phyloP scores from a whole-genome alignment of 164 flowering plant genomes.

The Houttuynia cordata region DNA sequence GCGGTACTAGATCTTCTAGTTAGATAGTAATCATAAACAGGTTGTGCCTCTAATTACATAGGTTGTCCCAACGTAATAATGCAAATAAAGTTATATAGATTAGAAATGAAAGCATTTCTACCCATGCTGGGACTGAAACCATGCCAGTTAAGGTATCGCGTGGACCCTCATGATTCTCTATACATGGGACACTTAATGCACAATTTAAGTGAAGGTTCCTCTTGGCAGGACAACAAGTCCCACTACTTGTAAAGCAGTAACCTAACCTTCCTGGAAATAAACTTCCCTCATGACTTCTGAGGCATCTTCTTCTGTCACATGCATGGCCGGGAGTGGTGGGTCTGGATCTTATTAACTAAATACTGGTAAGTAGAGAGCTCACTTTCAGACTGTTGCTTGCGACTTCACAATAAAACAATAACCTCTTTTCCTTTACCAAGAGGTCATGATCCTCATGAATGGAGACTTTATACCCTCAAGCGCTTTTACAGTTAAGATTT shows the following conservation, averaged over 20 bases:
- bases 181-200: not conserved
- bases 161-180: not conserved
- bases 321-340: not conserved
- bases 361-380: not conserved
- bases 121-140: not conserved
- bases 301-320: not conserved
- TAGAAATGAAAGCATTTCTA: not conserved
- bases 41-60: too few relatives aligned
- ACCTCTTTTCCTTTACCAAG: not conserved
- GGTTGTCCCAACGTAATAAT: too few relatives aligned
- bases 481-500: not conserved
- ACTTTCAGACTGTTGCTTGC: not conserved
- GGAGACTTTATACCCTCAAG: not conserved
- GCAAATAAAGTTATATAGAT: too few relatives aligned
- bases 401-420: not conserved
- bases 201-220: too few relatives aligned
- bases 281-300: not conserved
- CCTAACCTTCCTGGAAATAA: not conserved
- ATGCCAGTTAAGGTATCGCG: not conserved
- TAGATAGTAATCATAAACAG: too few relatives aligned
- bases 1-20: too few relatives aligned
- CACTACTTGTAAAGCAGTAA: not conserved
- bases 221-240: not conserved
- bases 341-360: too few relatives aligned
- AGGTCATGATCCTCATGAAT: not conserved